Percentiles rank a stretch among this genome's conserved stretches.
phyloP scores from a whole-genome alignment of 805 yeast species.

The Pichia rugopelliculosa region DNA sequence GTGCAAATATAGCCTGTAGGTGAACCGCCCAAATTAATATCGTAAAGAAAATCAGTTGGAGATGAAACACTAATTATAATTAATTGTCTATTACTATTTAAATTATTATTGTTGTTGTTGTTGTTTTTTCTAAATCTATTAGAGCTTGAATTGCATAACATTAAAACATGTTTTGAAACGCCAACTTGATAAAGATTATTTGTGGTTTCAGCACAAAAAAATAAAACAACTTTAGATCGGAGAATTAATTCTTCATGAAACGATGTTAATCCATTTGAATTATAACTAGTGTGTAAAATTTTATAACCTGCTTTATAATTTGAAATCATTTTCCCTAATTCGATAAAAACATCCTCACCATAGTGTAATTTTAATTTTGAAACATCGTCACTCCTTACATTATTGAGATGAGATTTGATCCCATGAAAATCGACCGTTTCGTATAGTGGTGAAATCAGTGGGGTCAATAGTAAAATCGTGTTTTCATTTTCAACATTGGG shows the following conservation, averaged over 20 bases:
- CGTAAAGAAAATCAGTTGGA: conserved; percentile 38
- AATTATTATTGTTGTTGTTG: conserved; percentile 10
- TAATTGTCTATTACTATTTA: conserved; percentile 41
- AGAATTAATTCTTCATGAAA: conserved; percentile 50
- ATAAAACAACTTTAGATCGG: conserved; percentile 41
- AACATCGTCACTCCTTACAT: not conserved
- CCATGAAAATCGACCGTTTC: conserved; percentile 10
- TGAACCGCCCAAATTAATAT: conserved; percentile 44
- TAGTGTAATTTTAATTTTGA: conserved; percentile 5
- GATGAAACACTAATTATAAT: conserved; percentile 54
- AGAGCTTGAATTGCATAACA: conserved; percentile 38
- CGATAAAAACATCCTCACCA: conserved; percentile 47
- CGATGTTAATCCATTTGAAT: conserved; percentile 48
- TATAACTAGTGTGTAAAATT: conserved; percentile 52
- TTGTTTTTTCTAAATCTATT: conserved; percentile 21
- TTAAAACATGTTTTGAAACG: conserved; percentile 49
- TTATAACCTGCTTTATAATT: conserved; percentile 35
- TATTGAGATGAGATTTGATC: conserved; percentile 8
- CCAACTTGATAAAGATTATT: conserved; percentile 58
- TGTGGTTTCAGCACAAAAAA: conserved; percentile 51
- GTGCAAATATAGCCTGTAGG: conserved; percentile 52
- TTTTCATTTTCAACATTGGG: conserved; percentile 17
- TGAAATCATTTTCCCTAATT: conserved; percentile 42
- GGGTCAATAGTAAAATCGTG: conserved; percentile 28
- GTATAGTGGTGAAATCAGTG: conserved; percentile 29